Percentiles rank a stretch among this genome's conserved stretches.
These are phyloP conservation scores for Solanum virginianum DNA, from an alignment of 257 asterid genomes.

Conservation along the genomic window DNA sequence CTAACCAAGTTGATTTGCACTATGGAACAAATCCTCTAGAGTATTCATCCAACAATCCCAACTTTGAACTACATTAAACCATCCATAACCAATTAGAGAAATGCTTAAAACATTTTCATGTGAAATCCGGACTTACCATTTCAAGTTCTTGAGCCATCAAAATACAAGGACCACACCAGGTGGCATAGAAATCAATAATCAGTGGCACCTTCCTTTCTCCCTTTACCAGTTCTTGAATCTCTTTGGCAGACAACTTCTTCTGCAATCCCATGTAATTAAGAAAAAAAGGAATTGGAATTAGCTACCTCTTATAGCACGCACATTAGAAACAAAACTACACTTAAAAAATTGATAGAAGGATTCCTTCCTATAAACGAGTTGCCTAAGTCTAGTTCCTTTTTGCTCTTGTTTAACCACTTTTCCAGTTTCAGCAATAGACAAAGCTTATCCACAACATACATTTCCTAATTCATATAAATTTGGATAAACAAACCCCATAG, in stretches of 20 bases:
- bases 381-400: background rate
- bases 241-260: conserved; percentile 79
- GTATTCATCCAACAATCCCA: background rate
- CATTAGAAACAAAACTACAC: background rate
- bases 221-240: conserved; percentile 67
- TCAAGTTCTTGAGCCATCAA: conserved; percentile 98
- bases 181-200: conserved; percentile 82
- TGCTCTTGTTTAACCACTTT: background rate
- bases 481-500: background rate
- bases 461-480: background rate
- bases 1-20: background rate
- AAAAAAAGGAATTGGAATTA: background rate
- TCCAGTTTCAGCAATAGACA: background rate
- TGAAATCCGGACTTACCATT: conserved; percentile 43
- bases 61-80: background rate
- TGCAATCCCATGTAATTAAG: conserved; percentile 10
- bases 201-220: conserved; percentile 78
- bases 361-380: background rate
- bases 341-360: background rate
- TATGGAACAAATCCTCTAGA: background rate
- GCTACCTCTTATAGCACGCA: background rate
- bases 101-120: background rate
- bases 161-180: conserved; percentile 99
- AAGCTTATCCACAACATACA: background rate
- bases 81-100: background rate